Evolutionary conservation across 306 rosid genomes (phyloP), one percentile per base, ranked within the genome.

Genomic region (Benincasa hispida): DNA sequence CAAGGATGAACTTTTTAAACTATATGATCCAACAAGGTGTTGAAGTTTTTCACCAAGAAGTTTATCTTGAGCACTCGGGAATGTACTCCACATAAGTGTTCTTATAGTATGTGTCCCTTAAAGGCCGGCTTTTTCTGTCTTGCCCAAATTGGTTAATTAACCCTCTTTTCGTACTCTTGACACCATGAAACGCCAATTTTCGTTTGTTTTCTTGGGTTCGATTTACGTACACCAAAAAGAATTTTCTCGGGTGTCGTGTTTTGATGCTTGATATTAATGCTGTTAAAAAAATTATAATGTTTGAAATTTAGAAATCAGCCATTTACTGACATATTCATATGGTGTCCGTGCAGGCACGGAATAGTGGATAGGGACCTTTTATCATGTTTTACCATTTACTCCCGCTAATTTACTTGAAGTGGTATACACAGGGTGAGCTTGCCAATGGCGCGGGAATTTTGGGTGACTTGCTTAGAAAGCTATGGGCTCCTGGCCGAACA

Each of bases 381-480:
- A 0, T 45, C 63, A n/a, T 63, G n/a, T 34, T 48, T 3, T 27
- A n/a, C n/a, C n/a, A 12, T 77, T 48, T 34, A 65, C 39, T 30
- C n/a, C 48, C 34, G 37, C 61, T 84, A 25, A n/a, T n/a, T n/a
- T n/a, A 83, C 42, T 54, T 76, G 82, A 81, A 22, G 74, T 83
- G 79, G 66, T 57, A 68, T 30, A 42, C 80, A 79, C 80, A 94
- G 97, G 98, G 98, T 37, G 97, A 94, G 82, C 86, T 94, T 76
- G 98, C 98, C 76, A n/a, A 82, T 94, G 78, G 98, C 98, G n/a
- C n/a, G n/a, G n/a, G n/a, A n/a, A 67, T 94, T 94, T 80, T n/a
- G n/a, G 98, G 98, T 27, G 98, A 94, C 75, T 84, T 94, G 81
- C 93, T 94, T 76, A 91, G 97, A 73, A 94, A 89, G 85, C 89